Conservation (phyloP, 1,284 basidiomycete species). For the Ceratobasidium sp. region DNA sequence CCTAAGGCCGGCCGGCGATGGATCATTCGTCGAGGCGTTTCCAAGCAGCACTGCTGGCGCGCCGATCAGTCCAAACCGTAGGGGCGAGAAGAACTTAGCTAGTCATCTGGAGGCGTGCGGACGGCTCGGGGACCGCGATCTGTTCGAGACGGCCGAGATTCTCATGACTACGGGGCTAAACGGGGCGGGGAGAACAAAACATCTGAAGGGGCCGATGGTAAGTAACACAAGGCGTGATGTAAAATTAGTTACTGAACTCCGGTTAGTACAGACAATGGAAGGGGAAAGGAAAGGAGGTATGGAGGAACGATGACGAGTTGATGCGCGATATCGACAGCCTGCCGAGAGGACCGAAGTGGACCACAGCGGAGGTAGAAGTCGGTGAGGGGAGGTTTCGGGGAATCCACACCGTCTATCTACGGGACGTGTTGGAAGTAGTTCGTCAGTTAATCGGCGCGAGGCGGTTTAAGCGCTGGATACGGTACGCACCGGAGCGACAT, state of each 20-base stretch:
- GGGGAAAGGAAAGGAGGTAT: background rate
- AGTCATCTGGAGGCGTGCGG: background rate
- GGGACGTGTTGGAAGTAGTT: constrained; percentile 2
- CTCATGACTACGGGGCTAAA: constrained; percentile 15
- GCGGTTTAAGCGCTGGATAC: background rate
- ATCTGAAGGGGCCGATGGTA: constrained; percentile 2
- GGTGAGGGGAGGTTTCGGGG: background rate
- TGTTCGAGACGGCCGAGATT: constrained; percentile 13
- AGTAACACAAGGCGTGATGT: background rate
- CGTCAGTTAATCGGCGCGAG: background rate
- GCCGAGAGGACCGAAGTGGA: background rate
- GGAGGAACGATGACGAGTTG: background rate
- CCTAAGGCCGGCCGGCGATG: no score
- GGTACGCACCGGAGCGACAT: constrained; percentile 25
- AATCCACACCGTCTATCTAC: background rate
- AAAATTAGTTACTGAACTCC: no score
- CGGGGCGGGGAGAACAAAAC: background rate
- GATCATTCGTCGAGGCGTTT: no score
- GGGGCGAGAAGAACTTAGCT: no score
- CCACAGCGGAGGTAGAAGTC: background rate
- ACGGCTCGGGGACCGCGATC: background rate
- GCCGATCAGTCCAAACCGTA: no score
- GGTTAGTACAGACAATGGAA: constrained; percentile 4
- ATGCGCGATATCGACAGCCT: background rate
- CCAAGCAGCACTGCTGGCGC: no score